Conservation (phyloP, 1,284 basidiomycete species). For the Ustilago shanxiensis region DNA sequence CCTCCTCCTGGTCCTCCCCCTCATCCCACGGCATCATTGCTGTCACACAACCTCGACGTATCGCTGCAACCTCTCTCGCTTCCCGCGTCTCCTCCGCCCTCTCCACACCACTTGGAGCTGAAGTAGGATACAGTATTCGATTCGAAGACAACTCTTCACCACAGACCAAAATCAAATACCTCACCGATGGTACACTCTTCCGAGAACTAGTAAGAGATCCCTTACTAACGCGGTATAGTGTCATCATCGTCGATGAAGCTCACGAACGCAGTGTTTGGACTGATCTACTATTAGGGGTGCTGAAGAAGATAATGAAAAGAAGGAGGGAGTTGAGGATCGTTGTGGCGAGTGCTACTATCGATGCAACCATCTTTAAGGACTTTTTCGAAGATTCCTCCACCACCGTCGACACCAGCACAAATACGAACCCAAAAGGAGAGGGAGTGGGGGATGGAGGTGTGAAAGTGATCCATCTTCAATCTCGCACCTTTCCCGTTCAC, state of each 20-base stretch:
- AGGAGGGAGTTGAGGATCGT: slow-evolving; percentile 88
- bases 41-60: slow-evolving; percentile 69
- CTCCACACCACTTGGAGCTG: slow-evolving; percentile 74
- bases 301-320: slow-evolving; percentile 81
- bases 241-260: slow-evolving; percentile 72
- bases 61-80: slow-evolving; percentile 70
- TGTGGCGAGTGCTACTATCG: slow-evolving; percentile 94
- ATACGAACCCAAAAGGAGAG: not conserved
- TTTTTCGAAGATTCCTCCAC: slow-evolving; percentile 76
- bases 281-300: slow-evolving; percentile 71
- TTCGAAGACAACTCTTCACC: slow-evolving; percentile 70
- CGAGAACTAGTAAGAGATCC: slow-evolving; percentile 64
- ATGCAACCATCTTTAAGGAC: slow-evolving; percentile 86
- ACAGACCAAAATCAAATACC: slow-evolving; percentile 68
- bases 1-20: slow-evolving; percentile 76
- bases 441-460: slow-evolving; percentile 25
- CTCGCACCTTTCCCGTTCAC: slow-evolving; percentile 70
- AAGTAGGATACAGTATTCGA: slow-evolving; percentile 75
- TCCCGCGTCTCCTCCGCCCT: slow-evolving; percentile 70
- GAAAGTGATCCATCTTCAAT: slow-evolving; percentile 70
- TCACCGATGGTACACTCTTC: slow-evolving; percentile 62
- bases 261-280: slow-evolving; percentile 71
- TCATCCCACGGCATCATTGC: slow-evolving; percentile 59
- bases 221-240: slow-evolving; percentile 63
- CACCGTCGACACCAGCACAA: not conserved